These are phyloP conservation scores for Mollisiaceae sp. DNA, from an alignment of 2,329 filamentous ascomycete species.

Conservation along the genomic window DNA sequence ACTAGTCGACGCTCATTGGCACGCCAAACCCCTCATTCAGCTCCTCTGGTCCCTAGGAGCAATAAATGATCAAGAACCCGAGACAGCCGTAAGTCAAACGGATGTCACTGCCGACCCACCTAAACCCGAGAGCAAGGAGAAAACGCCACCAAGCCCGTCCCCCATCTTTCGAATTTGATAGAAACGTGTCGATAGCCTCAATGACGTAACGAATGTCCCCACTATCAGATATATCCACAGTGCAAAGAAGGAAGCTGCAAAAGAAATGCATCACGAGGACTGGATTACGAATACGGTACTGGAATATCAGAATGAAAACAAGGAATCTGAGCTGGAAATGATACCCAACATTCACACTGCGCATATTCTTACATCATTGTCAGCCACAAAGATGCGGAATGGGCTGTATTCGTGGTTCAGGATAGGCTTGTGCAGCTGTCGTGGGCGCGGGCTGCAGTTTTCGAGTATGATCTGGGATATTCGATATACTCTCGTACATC, in stretches of 20 bases:
- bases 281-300: neutral
- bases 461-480: neutral
- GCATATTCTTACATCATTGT: conserved; percentile 6
- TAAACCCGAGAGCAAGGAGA: neutral
- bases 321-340: neutral
- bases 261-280: neutral
- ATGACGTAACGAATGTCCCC: neutral
- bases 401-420: neutral
- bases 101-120: neutral
- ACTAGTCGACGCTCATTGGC: neutral
- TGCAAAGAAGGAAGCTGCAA: neutral
- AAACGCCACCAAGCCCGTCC: neutral
- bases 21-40: neutral
- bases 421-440: neutral
- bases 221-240: neutral
- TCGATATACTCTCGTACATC: neutral
- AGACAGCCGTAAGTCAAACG: neutral
- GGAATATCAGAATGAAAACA: neutral
- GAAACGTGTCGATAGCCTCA: neutral
- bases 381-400: neutral
- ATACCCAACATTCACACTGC: neutral
- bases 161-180: neutral
- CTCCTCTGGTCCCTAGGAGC: neutral
- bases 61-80: neutral
- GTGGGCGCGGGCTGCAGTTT: neutral